A percentile compares a stretch with the other conserved stretches of the same genome.
These are phyloP conservation scores for Solanum chacoense DNA, from an alignment of 305 asterid species.

Conservation along the genomic window DNA sequence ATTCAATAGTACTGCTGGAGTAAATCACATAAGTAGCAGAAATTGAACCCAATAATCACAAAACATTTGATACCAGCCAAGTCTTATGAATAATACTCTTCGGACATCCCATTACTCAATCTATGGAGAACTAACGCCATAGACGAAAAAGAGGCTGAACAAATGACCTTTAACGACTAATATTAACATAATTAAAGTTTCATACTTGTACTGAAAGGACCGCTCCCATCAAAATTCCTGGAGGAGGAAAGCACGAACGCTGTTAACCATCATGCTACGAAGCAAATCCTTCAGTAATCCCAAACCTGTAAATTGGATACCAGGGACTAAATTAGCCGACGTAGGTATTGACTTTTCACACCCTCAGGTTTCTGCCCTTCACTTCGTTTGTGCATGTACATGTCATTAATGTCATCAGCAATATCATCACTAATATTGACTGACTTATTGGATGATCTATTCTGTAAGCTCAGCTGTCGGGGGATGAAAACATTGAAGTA, in stretches of 20 bases:
- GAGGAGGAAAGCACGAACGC: not conserved
- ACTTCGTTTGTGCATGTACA: constrained; percentile 18
- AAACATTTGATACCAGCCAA: not conserved
- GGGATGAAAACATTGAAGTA: constrained; percentile 66
- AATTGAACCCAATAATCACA: not conserved
- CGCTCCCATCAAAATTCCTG: not conserved
- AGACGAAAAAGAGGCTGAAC: not conserved
- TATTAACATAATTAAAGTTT: not conserved
- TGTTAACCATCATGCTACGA: not conserved
- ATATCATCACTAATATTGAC: constrained; percentile 49
- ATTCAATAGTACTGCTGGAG: not conserved
- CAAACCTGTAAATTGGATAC: not conserved
- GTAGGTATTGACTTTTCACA: constrained; percentile 29
- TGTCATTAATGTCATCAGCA: constrained; percentile 16
- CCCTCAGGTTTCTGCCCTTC: constrained; percentile 11
- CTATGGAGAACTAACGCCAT: not conserved
- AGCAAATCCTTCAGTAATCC: not conserved
- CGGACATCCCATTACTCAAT: not conserved
- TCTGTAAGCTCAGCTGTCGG: constrained; percentile 33
- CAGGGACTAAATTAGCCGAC: not conserved
- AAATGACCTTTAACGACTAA: not conserved
- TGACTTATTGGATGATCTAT: constrained; percentile 24
- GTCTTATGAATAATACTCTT: not conserved
- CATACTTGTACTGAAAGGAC: not conserved
- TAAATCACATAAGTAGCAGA: not conserved